A percentile compares a stretch with the other conserved stretches of the same genome.
phyloP scores from a whole-genome alignment of 2,329 filamentous ascomycete species.

The Ampelomyces quisqualis region DNA sequence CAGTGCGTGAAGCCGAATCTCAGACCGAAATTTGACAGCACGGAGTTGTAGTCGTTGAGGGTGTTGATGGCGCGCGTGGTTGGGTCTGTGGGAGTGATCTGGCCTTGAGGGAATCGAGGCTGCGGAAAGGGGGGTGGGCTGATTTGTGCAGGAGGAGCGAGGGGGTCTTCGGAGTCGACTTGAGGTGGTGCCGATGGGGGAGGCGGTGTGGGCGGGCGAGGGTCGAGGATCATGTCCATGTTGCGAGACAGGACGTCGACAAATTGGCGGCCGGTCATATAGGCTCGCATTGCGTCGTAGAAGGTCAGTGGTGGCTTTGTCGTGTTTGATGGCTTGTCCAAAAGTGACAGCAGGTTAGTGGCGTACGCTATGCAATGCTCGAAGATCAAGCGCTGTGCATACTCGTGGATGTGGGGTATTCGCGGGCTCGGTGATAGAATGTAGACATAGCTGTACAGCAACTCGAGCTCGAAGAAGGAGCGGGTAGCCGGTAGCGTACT shows the following conservation, averaged over 20 bases:
- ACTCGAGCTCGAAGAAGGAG: conserved; percentile 80
- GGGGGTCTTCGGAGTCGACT: conserved; percentile 38
- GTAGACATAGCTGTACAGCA: conserved; percentile 89
- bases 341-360: conserved; percentile 68
- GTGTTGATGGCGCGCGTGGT: conserved; percentile 48
- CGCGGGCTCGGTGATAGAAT: conserved; percentile 78
- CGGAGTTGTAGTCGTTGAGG: conserved; percentile 51
- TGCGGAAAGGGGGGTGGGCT: conserved; percentile 39
- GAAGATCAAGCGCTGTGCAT: conserved; percentile 78
- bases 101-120: conserved; percentile 27
- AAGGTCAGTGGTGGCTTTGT: conserved; percentile 74
- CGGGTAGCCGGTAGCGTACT: conserved; percentile 65
- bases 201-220: conserved; percentile 46
- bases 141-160: conserved; percentile 33
- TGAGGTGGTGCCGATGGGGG: conserved; percentile 34
- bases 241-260: conserved; percentile 58
- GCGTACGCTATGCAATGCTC: conserved; percentile 84
- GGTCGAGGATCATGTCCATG: conserved; percentile 49
- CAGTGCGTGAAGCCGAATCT: conserved; percentile 54
- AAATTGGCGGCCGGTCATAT: conserved; percentile 64
- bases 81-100: conserved; percentile 32
- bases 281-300: conserved; percentile 81
- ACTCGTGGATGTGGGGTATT: conserved; percentile 70
- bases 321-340: conserved; percentile 54
- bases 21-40: conserved; percentile 49